Conservation (phyloP, 2,329 filamentous ascomycete species). For the Aspergillus thermomutatus region DNA sequence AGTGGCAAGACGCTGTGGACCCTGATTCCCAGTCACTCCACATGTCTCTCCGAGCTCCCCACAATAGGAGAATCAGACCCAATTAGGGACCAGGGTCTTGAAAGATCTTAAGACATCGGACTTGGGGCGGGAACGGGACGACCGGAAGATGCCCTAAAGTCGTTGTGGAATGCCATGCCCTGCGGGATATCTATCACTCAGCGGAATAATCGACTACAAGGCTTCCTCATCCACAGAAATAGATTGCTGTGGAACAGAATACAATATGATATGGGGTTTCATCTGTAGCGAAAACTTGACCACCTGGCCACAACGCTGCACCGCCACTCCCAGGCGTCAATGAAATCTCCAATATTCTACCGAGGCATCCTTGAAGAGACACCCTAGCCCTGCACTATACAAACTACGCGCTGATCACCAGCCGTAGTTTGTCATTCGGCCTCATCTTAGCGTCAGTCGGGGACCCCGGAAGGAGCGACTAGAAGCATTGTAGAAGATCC, state of each 20-base stretch:
- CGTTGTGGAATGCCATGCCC: too few relatives aligned
- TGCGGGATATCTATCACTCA: too few relatives aligned
- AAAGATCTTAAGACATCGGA: not conserved
- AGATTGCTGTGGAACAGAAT: too few relatives aligned
- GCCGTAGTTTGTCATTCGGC: not conserved
- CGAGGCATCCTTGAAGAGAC: not conserved
- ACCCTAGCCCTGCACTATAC: not conserved
- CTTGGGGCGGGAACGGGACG: too few relatives aligned
- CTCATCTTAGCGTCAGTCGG: not conserved
- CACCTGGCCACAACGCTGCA: too few relatives aligned
- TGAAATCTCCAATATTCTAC: not conserved
- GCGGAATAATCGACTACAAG: too few relatives aligned
- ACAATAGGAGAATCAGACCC: not conserved
- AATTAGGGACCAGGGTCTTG: not conserved
- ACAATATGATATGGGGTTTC: too few relatives aligned
- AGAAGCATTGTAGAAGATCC: not conserved
- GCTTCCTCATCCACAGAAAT: too few relatives aligned
- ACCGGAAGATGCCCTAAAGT: too few relatives aligned
- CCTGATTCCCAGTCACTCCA: not conserved
- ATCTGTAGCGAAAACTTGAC: too few relatives aligned
- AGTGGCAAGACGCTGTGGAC: not conserved
- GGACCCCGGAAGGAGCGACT: not conserved
- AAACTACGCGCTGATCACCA: not conserved
- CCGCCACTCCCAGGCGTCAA: too few relatives aligned
- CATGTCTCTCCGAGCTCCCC: not conserved